Base-by-base conservation (phyloP, 805 yeast species). In the Candida silvicultrix region DNA sequence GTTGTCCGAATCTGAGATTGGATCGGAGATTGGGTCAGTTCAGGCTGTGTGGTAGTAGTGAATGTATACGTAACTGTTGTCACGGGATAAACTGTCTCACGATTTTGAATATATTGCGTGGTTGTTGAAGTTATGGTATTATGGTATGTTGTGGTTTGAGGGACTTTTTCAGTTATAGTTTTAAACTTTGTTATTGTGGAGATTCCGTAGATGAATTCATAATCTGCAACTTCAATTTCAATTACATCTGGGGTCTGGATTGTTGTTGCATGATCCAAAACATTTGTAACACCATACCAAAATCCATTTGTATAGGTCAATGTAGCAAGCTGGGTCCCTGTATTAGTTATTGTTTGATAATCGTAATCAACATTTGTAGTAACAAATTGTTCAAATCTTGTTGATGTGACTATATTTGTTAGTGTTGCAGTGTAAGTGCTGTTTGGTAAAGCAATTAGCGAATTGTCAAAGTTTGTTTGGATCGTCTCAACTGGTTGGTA, bases 11-110 rank as follows among this genome's bases (percentile, higher is more conserved):
- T 53, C 45, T 6, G 40, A 15, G 25, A 19, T 20, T 20, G 40
- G 14, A n/a, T n/a, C n/a, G n/a, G n/a, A n/a, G n/a, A 19, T 11
- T 16, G 23, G 6, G 21, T 35, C 21, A n/a, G 40, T 37, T 44
- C 12, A 15, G 35, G 19, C 12, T 15, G 35, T 32, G 35, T 32
- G 15, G 35, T 32, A 7, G 38, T 19, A 4, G 38, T 35, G 38
- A 44, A 32, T 1, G 56, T 49, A 18, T 38, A 39, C 4, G 56
- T 52, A 18, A 48, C 40, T 2, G 59, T 54, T 9, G 56, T 45
- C 38, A 46, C 39, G 37, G 59, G 57, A 35, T 28, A 45, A 5
- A 49, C 46, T 11, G 45, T 43, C 1, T 48, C 44, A 7, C 44
- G 47, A 28, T 39, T 45, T n/a, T 45, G 45, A 37, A 53, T 40